phyloP scores from a whole-genome alignment of 1,284 basidiomycete species.

The Chondrostereum purpureum region DNA sequence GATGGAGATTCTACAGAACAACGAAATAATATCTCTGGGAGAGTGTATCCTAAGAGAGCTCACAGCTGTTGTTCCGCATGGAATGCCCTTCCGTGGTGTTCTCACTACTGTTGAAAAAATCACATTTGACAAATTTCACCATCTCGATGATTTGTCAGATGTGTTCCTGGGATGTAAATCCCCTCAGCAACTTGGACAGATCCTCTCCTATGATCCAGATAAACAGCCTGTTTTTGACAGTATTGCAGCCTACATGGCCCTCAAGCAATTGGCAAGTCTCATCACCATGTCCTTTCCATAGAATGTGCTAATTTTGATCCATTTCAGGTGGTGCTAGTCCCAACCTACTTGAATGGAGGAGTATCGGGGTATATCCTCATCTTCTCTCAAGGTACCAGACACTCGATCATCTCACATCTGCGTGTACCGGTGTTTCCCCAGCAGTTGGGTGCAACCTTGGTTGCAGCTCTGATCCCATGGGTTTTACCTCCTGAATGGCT shows the following conservation, averaged over 20 bases:
- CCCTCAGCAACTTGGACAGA: conserved; percentile 44
- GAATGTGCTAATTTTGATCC: too few species aligned
- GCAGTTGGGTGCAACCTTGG: too few species aligned
- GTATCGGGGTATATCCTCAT: conserved; percentile 36
- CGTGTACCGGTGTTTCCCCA: too few species aligned
- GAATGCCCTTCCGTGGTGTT: conserved; percentile 42
- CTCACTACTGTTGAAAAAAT: conserved; percentile 34
- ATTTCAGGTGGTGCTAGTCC: conserved; percentile 44
- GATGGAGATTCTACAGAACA: conserved; percentile 26
- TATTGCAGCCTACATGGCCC: conserved; percentile 31
- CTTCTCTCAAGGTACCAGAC: conserved; percentile 27
- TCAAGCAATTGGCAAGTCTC: conserved; percentile 31
- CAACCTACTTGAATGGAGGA: conserved; percentile 36
- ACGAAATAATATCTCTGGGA: conserved; percentile 37
- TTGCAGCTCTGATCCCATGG: conserved; percentile 46
- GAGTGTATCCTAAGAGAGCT: conserved; percentile 40
- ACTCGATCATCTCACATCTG: too few species aligned
- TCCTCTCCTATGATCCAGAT: conserved; percentile 26
- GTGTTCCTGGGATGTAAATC: conserved; percentile 42
- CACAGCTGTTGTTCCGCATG: conserved; percentile 30
- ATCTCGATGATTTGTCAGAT: conserved; percentile 35
- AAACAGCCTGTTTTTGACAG: conserved; percentile 33
- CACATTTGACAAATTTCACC: conserved; percentile 39
- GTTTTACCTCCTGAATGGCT: conserved; percentile 21
- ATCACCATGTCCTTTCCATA: conserved; percentile 2